Base-by-base conservation (phyloP, 2,329 filamentous ascomycete species). In the Venturia carpophila region DNA sequence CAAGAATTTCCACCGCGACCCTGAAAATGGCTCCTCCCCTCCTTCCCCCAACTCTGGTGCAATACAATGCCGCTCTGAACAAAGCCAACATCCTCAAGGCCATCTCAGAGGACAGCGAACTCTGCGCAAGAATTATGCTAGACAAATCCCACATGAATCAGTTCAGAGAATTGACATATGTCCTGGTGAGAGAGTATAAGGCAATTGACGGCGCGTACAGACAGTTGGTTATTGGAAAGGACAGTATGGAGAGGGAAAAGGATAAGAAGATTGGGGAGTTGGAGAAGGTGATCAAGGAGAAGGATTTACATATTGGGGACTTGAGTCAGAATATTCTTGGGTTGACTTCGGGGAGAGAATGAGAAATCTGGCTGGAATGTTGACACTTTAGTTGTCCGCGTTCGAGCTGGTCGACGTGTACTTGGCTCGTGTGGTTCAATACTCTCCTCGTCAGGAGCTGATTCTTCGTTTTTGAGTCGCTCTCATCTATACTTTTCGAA, bases 401-500 rank as follows among this genome's bases (percentile, higher is more conserved):
- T 45, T 45, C 42, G 5, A 45, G 5, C 1, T 45, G 15, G 17
- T 45, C 3, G 13, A 45, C 17, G 42, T 45, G 42, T 45, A 19
- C 15, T 45, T 45, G 39, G 42, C 39, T 11, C 9, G 39, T 41
- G 39, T 41, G 39, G 9, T 41, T 41, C 15, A 15, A 41, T 34
- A 15, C 39, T 41, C 15, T 3, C 39, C 2, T 41, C 10, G 15
- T 15, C 9, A 3, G 39, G 15, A 41, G 15, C 9, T 15, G 39
- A 41, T 10, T 11, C 2, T 41, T 41, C 10, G 39, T 5, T 41
- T 47, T 10, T 47, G 45, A 47, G 2, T 58, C 24, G 55, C 19
- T 27, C 24, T 61, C 39, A 82, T 68, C 80, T 77, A 68, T 80
- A 84, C 66, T 76, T 74, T 61, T 79, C 76, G 70, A 79, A 83